Conservation (phyloP, 495 filamentous ascomycete genomes). For the Lophium mytilinum region DNA sequence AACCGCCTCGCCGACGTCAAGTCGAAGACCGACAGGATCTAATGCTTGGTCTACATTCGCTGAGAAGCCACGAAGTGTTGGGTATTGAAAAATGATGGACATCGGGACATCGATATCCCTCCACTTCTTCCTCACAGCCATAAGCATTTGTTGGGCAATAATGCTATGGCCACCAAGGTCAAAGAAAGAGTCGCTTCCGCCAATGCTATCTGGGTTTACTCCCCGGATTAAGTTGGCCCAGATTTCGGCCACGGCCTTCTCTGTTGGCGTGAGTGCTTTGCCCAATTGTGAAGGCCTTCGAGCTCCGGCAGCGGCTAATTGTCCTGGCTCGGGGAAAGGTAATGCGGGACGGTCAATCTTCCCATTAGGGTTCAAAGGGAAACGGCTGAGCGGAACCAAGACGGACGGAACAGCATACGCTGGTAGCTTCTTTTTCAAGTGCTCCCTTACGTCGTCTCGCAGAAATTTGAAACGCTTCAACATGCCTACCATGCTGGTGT, state of each 20-base stretch:
- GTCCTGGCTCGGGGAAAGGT: constrained; percentile 77
- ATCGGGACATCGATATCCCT: constrained; percentile 63
- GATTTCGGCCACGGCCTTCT: constrained; percentile 56
- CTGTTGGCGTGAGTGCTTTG: constrained; percentile 50
- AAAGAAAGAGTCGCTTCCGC: constrained; percentile 60
- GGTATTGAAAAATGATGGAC: constrained; percentile 65
- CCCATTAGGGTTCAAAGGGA: constrained; percentile 90
- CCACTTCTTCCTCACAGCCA: constrained; percentile 56
- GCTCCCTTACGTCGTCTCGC: constrained; percentile 63
- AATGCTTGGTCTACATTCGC: constrained; percentile 62
- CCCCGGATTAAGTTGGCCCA: constrained; percentile 52
- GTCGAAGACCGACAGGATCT: constrained; percentile 32
- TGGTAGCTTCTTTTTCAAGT: constrained; percentile 68
- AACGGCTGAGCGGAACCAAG: constrained; percentile 67
- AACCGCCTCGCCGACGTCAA: constrained; percentile 22
- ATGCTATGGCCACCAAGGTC: constrained; percentile 84
- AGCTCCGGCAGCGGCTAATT: constrained; percentile 42
- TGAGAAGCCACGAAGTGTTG: constrained; percentile 65
- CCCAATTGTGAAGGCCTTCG: constrained; percentile 24
- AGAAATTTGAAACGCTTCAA: constrained; percentile 58
- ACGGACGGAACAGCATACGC: constrained; percentile 74
- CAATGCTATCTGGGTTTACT: constrained; percentile 18
- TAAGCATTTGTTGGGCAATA: constrained; percentile 77
- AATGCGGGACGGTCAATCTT: constrained; percentile 88
- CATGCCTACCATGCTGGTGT: constrained; percentile 51